Evolutionary conservation across 176 grass and related monocot genomes (phyloP).

Genomic region (Miscanthus lutarioriparius): DNA sequence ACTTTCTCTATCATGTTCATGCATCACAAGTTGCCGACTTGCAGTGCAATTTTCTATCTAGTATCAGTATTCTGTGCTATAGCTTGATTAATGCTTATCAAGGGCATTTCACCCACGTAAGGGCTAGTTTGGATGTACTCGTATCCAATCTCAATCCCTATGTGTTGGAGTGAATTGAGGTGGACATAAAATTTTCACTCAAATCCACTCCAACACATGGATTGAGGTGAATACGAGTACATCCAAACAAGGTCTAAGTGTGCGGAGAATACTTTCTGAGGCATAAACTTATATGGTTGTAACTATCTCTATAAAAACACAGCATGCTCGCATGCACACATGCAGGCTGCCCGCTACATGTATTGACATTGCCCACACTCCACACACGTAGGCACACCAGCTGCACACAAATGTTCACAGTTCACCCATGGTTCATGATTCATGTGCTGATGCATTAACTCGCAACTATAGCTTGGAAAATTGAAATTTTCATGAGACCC

Average conservation of each 20-base stretch:
- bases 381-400: neutral
- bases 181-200: neutral
- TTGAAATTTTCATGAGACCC: neutral
- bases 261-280: neutral
- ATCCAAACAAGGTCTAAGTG: no score
- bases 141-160: neutral
- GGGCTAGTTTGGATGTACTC: neutral
- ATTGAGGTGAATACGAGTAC: no score
- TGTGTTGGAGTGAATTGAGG: no score
- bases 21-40: neutral
- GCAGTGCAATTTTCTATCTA: neutral
- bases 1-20: neutral
- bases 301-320: neutral
- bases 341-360: neutral
- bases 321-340: neutral
- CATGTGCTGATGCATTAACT: neutral
- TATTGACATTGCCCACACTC: neutral
- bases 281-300: neutral
- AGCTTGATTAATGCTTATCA: neutral
- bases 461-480: neutral
- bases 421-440: neutral
- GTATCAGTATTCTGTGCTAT: slow-evolving; percentile 1
- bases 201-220: neutral
- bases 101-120: neutral
- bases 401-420: neutral